Evolutionary conservation across 805 yeast species (phyloP).

Genomic region (Candida qinlingensis): DNA sequence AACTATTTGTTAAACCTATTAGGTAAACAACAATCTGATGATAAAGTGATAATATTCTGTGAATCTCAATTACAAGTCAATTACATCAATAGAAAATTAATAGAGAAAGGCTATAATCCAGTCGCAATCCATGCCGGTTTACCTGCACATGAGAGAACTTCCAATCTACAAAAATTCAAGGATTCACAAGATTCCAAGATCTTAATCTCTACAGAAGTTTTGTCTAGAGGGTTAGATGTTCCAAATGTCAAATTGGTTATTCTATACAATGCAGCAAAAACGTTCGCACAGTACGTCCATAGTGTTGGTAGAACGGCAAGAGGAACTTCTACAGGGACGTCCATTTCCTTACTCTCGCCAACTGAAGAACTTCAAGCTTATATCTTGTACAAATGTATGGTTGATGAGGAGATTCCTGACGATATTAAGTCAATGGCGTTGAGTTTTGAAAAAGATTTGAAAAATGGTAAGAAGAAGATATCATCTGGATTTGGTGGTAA

Average conservation of each 20-base stretch:
- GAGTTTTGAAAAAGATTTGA: constrained; percentile 53
- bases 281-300: constrained; percentile 93
- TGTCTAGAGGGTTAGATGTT: constrained; percentile 95
- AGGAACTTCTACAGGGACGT: constrained; percentile 67
- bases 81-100: constrained; percentile 47
- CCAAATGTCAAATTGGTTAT: constrained; percentile 75
- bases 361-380: constrained; percentile 67
- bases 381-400: constrained; percentile 39
- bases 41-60: constrained; percentile 73
- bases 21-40: constrained; percentile 35
- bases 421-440: constrained; percentile 46
- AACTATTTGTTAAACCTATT: constrained; percentile 47
- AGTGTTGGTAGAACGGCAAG: constrained; percentile 95
- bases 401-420: constrained; percentile 50
- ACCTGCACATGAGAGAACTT: constrained; percentile 76
- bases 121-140: constrained; percentile 88
- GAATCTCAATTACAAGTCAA: constrained; percentile 91
- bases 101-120: constrained; percentile 50
- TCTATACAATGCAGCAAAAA: constrained; percentile 78
- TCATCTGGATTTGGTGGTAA: constrained; percentile 89
- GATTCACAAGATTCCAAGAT: constrained; percentile 41
- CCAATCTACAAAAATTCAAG: constrained; percentile 66
- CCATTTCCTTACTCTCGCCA: constrained; percentile 65
- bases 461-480: constrained; percentile 58
- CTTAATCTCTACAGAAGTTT: constrained; percentile 86